These are phyloP conservation scores for Peronosclerospora sorghi DNA, from an alignment of 352 stramenopile genomes.

Conservation along the genomic window DNA sequence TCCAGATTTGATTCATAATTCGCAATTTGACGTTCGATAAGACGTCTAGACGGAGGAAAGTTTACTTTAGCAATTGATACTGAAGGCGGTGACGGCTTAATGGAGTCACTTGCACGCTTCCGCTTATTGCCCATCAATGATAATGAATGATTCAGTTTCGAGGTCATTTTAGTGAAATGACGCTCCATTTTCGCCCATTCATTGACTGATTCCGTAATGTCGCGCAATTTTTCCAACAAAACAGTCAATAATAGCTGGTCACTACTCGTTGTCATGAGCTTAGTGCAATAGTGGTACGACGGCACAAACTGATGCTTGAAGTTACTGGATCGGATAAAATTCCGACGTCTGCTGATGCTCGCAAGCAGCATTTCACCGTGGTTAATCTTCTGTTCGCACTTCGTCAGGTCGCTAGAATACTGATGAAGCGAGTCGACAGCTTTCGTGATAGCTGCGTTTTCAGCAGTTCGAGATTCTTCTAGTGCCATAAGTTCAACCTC, in stretches of 20 bases:
- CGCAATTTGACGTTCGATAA: conserved; percentile 60
- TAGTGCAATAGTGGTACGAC: conserved; percentile 50
- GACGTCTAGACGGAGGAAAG: conserved; percentile 47
- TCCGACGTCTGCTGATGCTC: conserved; percentile 50
- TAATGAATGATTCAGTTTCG: conserved; percentile 35
- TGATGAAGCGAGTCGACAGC: conserved; percentile 40
- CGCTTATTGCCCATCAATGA: conserved; percentile 40
- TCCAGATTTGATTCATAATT: conserved; percentile 55
- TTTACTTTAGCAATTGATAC: conserved; percentile 43
- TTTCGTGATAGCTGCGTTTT: conserved; percentile 36
- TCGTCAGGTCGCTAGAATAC: conserved; percentile 41
- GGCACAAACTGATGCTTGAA: conserved; percentile 56
- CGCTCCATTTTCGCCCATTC: conserved; percentile 66
- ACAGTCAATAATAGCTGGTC: conserved; percentile 68
- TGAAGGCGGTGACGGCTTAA: conserved; percentile 24
- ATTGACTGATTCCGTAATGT: conserved; percentile 45
- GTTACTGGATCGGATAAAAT: conserved; percentile 52
- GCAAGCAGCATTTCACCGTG: conserved; percentile 48
- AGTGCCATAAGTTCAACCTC: conserved; percentile 53
- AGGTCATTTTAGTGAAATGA: conserved; percentile 58
- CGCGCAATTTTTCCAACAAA: conserved; percentile 54
- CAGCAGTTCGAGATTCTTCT: conserved; percentile 31
- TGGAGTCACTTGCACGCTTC: conserved; percentile 11
- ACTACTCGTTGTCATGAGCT: conserved; percentile 57
- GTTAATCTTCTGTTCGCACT: conserved; percentile 42